Base-by-base conservation (phyloP, 176 grass and related monocot genomes). In the Phoenix dactylifera region DNA sequence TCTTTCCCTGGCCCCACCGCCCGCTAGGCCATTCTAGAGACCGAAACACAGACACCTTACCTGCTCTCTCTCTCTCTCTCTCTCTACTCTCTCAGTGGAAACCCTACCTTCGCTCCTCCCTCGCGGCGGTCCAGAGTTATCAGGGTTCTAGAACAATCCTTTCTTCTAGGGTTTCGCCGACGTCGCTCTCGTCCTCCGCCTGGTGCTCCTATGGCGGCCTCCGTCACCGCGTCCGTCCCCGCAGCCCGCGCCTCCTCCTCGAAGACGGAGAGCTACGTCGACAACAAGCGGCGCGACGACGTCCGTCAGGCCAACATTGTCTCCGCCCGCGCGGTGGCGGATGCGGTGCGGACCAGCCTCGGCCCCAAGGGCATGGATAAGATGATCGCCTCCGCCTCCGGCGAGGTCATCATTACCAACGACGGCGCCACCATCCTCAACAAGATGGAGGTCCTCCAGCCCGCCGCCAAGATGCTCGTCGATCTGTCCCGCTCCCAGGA, bases 401-500 rank as follows among this genome's bases (percentile, higher is more conserved):
- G 67, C 48, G 54, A 93, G 73, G 89, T 95, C 35, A 85, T 95
- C 62, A 95, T 95, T 60, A 95, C 89, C 59, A 95, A 88, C 57
- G 84, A 88, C 30, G 84, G 89, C 16, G 89, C 84, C 50, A 95
- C 89, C 75, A 95, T 95, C 56, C 81, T 95, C 55, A 77, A 80
- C 52, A 80, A 83, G 51, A 95, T 95, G 81, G 55, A 80, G 7
- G 80, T 87, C 17, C 22, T 95, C 55, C 89, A 95, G 76, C 89
- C 89, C 10, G 89, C 89, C 16, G 89, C 89, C 50, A 76, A 80
- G 59, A 95, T 95, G 89, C 77, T 95, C 58, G 89, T 83, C 50
- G 89, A 95, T 58, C 89, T 95, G 25, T 95, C 89, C 60, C 89
- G 89, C 24, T 87, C 84, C 23, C 89, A 95, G 77, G 89, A 95